Evolutionary conservation across 768 basidiomycete genomes (phyloP).

Genomic region (Tulasnella sp.): DNA sequence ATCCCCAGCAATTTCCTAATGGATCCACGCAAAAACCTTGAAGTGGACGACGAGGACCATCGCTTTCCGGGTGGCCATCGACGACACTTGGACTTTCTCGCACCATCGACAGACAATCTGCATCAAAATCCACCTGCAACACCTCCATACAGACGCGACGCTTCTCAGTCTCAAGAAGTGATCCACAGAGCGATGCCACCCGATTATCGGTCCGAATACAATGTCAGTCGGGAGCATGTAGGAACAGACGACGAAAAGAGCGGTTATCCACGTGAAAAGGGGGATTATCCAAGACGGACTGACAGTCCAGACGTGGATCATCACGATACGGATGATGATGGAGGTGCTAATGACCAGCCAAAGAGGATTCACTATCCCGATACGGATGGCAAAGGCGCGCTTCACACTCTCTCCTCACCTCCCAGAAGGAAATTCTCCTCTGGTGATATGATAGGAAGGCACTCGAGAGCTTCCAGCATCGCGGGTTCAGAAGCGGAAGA

Average conservation of each 20-base stretch:
- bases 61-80: too few species aligned
- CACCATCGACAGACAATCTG: neutral
- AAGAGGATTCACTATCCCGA: constrained; percentile 16
- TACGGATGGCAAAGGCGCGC: constrained; percentile 4
- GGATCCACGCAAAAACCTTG: too few species aligned
- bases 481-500: constrained; percentile 41
- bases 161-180: neutral
- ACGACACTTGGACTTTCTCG: neutral
- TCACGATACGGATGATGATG: neutral
- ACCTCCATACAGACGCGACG: constrained; percentile 6
- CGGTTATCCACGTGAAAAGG: constrained; percentile 7
- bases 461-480: neutral
- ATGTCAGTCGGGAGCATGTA: constrained; percentile 6
- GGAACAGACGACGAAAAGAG: constrained; percentile 3
- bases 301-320: neutral
- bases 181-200: constrained; percentile 7
- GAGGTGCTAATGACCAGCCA: neutral
- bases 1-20: too few species aligned
- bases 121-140: constrained; percentile 3
- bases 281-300: neutral
- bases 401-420: neutral
- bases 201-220: constrained; percentile 12
- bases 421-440: neutral
- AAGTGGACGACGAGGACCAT: too few species aligned
- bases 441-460: neutral